Conservation (phyloP, 2,329 filamentous ascomycete genomes). For the Talaromyces funiculosus region DNA sequence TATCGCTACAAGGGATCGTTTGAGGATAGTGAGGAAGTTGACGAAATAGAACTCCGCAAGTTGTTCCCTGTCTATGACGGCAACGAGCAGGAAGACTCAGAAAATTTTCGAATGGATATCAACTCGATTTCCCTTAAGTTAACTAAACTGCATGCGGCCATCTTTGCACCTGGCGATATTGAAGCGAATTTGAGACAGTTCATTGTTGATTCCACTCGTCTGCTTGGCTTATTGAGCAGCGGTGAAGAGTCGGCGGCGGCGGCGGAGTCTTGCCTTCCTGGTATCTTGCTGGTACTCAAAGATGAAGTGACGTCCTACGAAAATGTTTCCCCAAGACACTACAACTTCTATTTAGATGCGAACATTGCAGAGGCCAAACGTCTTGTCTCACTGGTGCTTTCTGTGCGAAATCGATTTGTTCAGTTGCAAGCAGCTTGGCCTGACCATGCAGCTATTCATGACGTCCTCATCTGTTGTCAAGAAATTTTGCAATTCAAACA, state of each 20-base stretch:
- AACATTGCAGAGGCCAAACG: constrained; percentile 72
- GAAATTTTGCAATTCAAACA: constrained; percentile 70
- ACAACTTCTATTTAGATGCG: constrained; percentile 85
- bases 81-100: constrained; percentile 32
- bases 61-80: constrained; percentile 75
- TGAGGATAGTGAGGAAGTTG: constrained; percentile 69
- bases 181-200: constrained; percentile 28
- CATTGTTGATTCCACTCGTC: constrained; percentile 29
- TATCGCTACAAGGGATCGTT: constrained; percentile 77
- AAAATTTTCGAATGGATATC: constrained; percentile 33
- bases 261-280: constrained; percentile 57
- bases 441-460: constrained; percentile 71
- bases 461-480: constrained; percentile 70
- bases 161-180: constrained; percentile 32
- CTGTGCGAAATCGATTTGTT: constrained; percentile 65
- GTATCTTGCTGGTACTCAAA: constrained; percentile 60
- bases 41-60: constrained; percentile 68
- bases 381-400: constrained; percentile 63
- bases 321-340: constrained; percentile 44
- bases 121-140: constrained; percentile 57
- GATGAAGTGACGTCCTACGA: constrained; percentile 52
- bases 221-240: constrained; percentile 32
- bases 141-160: constrained; percentile 52
- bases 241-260: constrained; percentile 18
- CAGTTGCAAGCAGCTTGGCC: constrained; percentile 61